These are phyloP conservation scores for Didymellaceae sp. DNA, from an alignment of 2,329 filamentous ascomycete species.

Conservation along the genomic window DNA sequence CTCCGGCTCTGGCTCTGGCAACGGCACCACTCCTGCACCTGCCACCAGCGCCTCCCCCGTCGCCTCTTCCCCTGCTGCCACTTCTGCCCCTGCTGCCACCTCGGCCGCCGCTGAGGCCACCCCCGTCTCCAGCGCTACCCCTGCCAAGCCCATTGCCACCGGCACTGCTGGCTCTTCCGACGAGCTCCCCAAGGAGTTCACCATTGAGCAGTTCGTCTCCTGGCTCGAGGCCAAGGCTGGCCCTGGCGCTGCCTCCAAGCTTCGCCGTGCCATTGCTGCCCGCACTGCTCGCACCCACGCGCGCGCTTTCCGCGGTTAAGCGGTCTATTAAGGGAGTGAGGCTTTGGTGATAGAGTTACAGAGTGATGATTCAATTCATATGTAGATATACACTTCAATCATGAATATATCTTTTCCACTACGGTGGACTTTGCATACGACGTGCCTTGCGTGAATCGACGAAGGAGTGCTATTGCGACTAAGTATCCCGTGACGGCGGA, in stretches of 20 bases:
- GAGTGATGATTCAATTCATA: constrained; percentile 27
- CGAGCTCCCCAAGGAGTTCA: constrained; percentile 40
- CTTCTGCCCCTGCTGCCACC: constrained; percentile 13
- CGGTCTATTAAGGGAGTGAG: background rate
- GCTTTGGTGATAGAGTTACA: background rate
- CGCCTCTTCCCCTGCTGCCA: constrained; percentile 18
- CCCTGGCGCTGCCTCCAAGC: constrained; percentile 28
- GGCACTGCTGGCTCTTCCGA: constrained; percentile 1
- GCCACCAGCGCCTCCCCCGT: constrained; percentile 13
- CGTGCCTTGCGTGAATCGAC: background rate
- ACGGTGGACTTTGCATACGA: constrained; percentile 2
- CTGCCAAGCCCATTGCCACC: background rate
- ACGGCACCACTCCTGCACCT: constrained; percentile 13
- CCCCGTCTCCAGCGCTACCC: constrained; percentile 11
- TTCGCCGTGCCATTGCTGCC: constrained; percentile 34
- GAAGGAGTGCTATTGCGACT: too few relatives aligned
- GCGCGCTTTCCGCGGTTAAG: constrained; percentile 37
- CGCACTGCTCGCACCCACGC: constrained; percentile 33
- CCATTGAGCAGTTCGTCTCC: constrained; percentile 42
- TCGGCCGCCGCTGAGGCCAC: constrained; percentile 12
- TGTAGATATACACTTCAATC: constrained; percentile 40
- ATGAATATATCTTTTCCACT: constrained; percentile 26
- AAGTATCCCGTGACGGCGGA: too few relatives aligned
- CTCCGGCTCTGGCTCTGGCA: constrained; percentile 14
- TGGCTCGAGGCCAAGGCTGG: constrained; percentile 41